phyloP scores from a whole-genome alignment of 495 filamentous ascomycete species.

The Lichenothelia convexa region DNA sequence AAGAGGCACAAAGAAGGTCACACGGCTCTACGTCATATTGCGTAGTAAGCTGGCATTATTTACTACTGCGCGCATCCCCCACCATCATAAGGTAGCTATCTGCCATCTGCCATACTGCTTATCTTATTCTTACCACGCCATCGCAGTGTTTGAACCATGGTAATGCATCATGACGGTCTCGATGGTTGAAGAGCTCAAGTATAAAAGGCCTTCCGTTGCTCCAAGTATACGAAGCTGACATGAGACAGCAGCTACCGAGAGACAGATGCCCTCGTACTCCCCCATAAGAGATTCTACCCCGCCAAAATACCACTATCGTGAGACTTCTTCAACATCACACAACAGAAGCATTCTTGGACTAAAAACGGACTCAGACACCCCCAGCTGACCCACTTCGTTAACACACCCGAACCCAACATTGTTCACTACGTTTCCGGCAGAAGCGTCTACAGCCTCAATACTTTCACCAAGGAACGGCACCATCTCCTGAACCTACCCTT shows the following conservation, averaged over 20 bases:
- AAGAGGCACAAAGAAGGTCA: too few relatives aligned
- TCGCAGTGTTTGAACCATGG: too few relatives aligned
- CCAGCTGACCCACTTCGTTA: conserved; percentile 83
- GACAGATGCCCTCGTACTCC: conserved; percentile 40
- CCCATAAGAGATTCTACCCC: conserved; percentile 54
- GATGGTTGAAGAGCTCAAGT: too few relatives aligned
- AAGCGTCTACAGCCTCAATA: conserved; percentile 50
- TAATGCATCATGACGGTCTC: too few relatives aligned
- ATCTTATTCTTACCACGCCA: too few relatives aligned
- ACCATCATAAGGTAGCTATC: too few relatives aligned
- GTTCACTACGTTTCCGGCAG: conserved; percentile 67
- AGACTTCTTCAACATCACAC: conserved; percentile 17
- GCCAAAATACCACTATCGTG: conserved; percentile 56
- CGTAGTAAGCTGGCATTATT: too few relatives aligned
- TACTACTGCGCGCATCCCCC: too few relatives aligned
- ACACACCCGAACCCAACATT: conserved; percentile 50
- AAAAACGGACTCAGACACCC: conserved; percentile 43
- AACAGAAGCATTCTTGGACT: conserved; percentile 5
- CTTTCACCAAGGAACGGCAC: conserved; percentile 49
- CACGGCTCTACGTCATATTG: too few relatives aligned
- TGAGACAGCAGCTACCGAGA: conserved; percentile 41
- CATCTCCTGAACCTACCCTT: conserved; percentile 66
- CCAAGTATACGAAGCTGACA: too few relatives aligned
- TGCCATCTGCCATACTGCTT: too few relatives aligned
- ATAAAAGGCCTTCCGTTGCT: too few relatives aligned